Evolutionary conservation across 768 basidiomycete species (phyloP), one percentile per base, ranked within the genome.

Genomic region (Glaciozyma antarctica): DNA sequence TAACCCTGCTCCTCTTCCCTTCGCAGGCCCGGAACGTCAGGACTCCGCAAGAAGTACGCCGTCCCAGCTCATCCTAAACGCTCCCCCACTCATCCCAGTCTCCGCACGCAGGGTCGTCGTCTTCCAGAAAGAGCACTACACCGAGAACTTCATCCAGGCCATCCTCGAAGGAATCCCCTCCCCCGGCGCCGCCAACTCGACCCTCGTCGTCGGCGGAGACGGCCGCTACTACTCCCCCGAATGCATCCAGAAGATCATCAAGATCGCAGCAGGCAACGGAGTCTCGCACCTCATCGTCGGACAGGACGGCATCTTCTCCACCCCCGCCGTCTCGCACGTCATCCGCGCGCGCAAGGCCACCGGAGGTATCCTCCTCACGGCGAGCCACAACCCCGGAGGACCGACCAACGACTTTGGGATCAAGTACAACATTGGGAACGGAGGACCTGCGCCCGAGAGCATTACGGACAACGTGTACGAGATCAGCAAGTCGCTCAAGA

Each of bases 71-170:
- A 19, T 44, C 61, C 17, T 26, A 17, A 49, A 34, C 2, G 52
- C 5, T n/a, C 12, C 5, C 45, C 26, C 3, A 16, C 45, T 41
- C 15, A 44, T 22, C 38, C 12, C 5, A 16, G 1, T 16, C 19
- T 47, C 17, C 30, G 17, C 32, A 0, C 13, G 47, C 75, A 93
- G 90, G 75, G 95, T 98, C 77, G 97, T 94, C 80, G 85, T 98
- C 73, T 99, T 99, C 83, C 89, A 99, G 79, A 90, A 97, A 77
- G 82, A 89, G 90, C 86, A 98, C 81, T 99, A 98, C 80, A 99
- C 95, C 53, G 95, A 98, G 79, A 99, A 98, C 81, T 99, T 99
- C 73, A 77, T 97, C 64, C 94, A 98, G 78, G 79, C 94, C 71
- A 99, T 91, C 80, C 83, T 93, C 84, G 88, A 77, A 32, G 88